phyloP scores from a whole-genome alignment of 2,329 filamentous ascomycete species.

The Boeremia exigua region DNA sequence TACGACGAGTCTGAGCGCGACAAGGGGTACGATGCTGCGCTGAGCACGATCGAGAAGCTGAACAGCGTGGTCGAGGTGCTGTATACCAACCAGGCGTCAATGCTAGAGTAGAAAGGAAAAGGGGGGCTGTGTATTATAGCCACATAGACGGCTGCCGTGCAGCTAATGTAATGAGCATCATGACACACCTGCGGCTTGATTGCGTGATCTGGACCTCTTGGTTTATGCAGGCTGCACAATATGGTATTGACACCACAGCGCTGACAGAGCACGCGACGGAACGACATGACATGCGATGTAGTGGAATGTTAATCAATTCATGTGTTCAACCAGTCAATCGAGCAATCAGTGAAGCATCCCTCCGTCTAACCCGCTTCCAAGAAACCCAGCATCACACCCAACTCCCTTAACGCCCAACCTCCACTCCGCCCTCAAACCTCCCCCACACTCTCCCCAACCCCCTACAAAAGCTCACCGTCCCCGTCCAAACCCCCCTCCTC shows the following conservation, averaged over 20 bases:
- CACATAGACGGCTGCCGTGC: conserved; percentile 35
- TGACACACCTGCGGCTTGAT: not conserved
- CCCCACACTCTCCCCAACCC: not conserved
- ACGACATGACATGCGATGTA: too few species aligned
- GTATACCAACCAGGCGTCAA: conserved; percentile 95
- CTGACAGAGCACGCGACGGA: too few species aligned
- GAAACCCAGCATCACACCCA: too few species aligned
- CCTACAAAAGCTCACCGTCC: conserved; percentile 56
- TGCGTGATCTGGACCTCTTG: too few species aligned
- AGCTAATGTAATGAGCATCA: conserved; percentile 27
- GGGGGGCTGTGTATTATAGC: conserved; percentile 39
- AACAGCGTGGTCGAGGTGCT: conserved; percentile 96
- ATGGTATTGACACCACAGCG: too few species aligned
- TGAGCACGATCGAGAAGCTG: conserved; percentile 95
- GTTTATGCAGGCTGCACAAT: too few species aligned
- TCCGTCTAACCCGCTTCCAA: too few species aligned
- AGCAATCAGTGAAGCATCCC: too few species aligned
- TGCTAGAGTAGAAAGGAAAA: conserved; percentile 74
- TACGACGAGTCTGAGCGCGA: conserved; percentile 95
- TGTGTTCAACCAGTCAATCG: too few species aligned
- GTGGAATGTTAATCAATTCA: too few species aligned
- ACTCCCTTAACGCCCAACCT: too few species aligned
- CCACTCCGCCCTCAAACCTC: too few species aligned
- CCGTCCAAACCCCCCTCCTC: conserved; percentile 58
- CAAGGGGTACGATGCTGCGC: conserved; percentile 89